Evolutionary conservation across 371 early-diverging fungal genomes (phyloP), one percentile per base, ranked within the genome.

Genomic region (Zychaea mexicana): DNA sequence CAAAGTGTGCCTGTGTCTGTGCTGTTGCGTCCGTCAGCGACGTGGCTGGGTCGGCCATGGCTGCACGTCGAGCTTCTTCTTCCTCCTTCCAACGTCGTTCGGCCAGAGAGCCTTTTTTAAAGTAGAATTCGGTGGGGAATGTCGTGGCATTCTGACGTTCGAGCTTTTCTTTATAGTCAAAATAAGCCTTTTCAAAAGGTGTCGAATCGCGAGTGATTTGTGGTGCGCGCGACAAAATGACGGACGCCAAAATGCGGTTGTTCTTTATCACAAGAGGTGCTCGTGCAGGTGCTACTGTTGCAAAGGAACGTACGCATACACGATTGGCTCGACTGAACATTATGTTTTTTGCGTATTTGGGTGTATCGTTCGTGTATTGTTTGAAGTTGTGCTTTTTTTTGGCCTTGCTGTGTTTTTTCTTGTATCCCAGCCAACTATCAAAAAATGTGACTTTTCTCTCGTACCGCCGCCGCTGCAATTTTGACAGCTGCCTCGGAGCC

Each of bases 31-130:
- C 71, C 15, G 82, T 74, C 22, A 75, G 60, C 1, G 77, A 77
- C 32, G 62, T 62, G 7, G 65, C 28, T 15, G 65, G 46, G 52
- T 74, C 67, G 2, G 19, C 31, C 73, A 78, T 78, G 45, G 77
- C 73, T 45, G 76, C 75, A 28, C 76, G 68, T 55, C 76, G 72
- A 26, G 79, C 79, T 39, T 72, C 68, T 46, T 85, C 85, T 60
- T 85, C 85, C 21, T 83, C 82, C 47, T 89, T 83, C 85, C 88
- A 88, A 31, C 83, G 85, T 62, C 84, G 79, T 74, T 96, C 96
- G 27, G 90, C 90, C 6, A 90, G 75, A 31, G 91, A 88, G 13
- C 97, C 97, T 80, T 91, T 91, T 74, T 95, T 95, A 75, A 95
- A 94, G 74, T 92, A 95, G 67, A 95, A 93, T 30, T 91, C 93